Percentiles rank a stretch among this genome's conserved stretches.
These are phyloP conservation scores for Picea abies DNA, from an alignment of 83 land plant genomes.

Conservation along the genomic window DNA sequence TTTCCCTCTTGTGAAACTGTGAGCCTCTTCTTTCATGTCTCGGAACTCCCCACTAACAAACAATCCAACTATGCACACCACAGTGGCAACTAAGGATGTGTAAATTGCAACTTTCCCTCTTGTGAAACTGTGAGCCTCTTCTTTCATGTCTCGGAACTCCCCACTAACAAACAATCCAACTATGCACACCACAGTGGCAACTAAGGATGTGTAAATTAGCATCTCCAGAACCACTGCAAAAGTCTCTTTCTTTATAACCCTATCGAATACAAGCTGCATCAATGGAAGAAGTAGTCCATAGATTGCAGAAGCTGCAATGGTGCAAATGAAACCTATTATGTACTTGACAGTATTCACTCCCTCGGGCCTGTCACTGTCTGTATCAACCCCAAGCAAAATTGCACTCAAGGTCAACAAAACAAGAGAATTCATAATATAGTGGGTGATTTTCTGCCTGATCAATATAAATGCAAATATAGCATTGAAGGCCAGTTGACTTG, in stretches of 20 bases:
- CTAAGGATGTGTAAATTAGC: constrained; percentile 14
- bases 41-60: too few species aligned
- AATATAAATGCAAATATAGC: constrained; percentile 31
- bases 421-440: constrained; percentile 28
- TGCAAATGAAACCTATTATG: constrained; percentile 32
- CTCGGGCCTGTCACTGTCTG: background rate
- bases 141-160: too few species aligned
- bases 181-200: too few species aligned
- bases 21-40: too few species aligned
- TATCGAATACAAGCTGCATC: constrained; percentile 35
- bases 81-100: too few species aligned
- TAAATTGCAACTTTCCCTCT: too few species aligned
- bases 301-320: constrained; percentile 45
- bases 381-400: constrained; percentile 11
- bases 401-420: constrained; percentile 31
- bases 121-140: too few species aligned
- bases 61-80: too few species aligned
- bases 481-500: constrained; percentile 15
- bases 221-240: constrained; percentile 37
- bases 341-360: constrained; percentile 20
- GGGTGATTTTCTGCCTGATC: constrained; percentile 26
- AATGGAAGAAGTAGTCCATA: constrained; percentile 46
- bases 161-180: too few species aligned
- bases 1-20: too few species aligned
- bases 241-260: constrained; percentile 17